Base-by-base conservation (phyloP, 345 rosid genomes). In the Arabidopsis suecica region DNA sequence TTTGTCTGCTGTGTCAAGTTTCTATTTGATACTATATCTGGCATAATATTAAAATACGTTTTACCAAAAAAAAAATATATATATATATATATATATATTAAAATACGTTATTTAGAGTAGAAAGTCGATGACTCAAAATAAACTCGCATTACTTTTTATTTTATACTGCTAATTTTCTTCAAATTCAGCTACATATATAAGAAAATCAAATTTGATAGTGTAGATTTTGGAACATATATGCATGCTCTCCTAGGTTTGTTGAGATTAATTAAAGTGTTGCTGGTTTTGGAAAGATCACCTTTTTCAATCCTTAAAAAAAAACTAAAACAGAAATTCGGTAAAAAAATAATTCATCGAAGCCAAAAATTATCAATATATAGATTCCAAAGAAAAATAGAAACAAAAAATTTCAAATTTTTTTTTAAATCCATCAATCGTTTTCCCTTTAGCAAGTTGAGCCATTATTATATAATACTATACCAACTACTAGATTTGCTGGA, bases 401-500 rank as follows among this genome's bases (percentile, higher is more conserved):
- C 36, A 41, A 10, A 25, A 13, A 23, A 1, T 23, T 23, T 23
- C 23, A 22, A 22, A 0, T 23, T 23, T 23, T 23, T 23, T 23
- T 23, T 23, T 23, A 23, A 23, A 23, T 23, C 32, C 13, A 28
- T 6, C 33, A 34, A 12, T 66, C 13, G 5, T 40, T 36, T 36
- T 50, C 6, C n/a, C 44, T 60, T 61, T n/a, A 34, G 59, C 80
- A 69, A 69, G 71, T 76, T 69, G 75, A 62, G 38, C 25, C 51
- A 62, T 44, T 62, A 44, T 44, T 69, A 42, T 59, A 54, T 45
- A 68, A 33, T 40, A 62, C 59, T 61, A 69, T 55, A 37, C 59
- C 74, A 62, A 62, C 65, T 4, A 61, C 45, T 55, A 69, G 36
- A 62, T 62, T 69, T 70, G 59, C 16, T 44, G 60, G 25, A 53